Conservation (phyloP, 2,329 filamentous ascomycete species). For the Fusarium subtropicale region DNA sequence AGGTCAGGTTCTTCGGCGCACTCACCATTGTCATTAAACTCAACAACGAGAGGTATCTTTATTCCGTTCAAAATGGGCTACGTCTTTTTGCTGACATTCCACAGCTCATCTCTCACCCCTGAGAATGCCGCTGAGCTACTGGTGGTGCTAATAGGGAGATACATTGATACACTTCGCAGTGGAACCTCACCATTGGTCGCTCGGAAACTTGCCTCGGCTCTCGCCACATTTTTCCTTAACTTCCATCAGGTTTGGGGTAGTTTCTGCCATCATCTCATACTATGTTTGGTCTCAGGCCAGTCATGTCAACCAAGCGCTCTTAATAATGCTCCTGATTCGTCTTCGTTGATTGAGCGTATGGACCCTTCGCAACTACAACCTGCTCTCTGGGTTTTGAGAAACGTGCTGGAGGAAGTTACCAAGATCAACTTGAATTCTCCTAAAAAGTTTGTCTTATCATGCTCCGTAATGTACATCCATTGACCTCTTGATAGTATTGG, state of each 20-base stretch:
- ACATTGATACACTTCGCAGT: constrained; percentile 65
- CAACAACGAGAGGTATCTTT: constrained; percentile 81
- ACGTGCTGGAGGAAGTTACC: constrained; percentile 52
- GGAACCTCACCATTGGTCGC: constrained; percentile 70
- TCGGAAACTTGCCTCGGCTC: constrained; percentile 80
- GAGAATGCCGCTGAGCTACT: constrained; percentile 70
- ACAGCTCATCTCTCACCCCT: constrained; percentile 63
- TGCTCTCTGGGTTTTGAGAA: constrained; percentile 70
- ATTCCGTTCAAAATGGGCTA: too few relatives aligned
- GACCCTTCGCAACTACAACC: constrained; percentile 63
- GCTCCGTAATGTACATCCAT: constrained; percentile 22
- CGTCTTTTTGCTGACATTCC: neutral
- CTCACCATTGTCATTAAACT: constrained; percentile 94
- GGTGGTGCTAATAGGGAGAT: constrained; percentile 71
- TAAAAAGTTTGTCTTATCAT: constrained; percentile 60
- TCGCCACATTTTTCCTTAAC: constrained; percentile 80
- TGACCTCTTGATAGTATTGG: constrained; percentile 48
- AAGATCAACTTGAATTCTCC: constrained; percentile 73
- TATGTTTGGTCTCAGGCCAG: constrained; percentile 61
- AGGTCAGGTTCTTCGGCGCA: constrained; percentile 91
- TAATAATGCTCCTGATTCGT: constrained; percentile 54
- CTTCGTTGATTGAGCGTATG: constrained; percentile 61
- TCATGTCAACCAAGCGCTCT: constrained; percentile 39
- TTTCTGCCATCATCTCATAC: constrained; percentile 70
- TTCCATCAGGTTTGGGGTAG: constrained; percentile 75